Percentiles rank a stretch among this genome's conserved stretches.
These are phyloP conservation scores for Kwoniella sp. DNA, from an alignment of 768 basidiomycete genomes.

Conservation along the genomic window DNA sequence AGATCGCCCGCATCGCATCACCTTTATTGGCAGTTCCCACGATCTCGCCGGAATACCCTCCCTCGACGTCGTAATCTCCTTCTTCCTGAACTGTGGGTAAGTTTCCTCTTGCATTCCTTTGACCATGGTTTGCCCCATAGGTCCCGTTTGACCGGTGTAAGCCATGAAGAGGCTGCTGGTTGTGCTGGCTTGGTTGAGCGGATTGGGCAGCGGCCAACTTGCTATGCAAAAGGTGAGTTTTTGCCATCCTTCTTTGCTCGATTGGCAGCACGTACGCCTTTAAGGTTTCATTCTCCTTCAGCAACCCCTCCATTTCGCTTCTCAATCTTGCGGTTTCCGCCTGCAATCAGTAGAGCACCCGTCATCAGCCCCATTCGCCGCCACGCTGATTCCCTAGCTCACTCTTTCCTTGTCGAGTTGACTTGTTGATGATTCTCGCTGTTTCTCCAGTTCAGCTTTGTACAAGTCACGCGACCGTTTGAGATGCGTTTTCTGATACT, in stretches of 20 bases:
- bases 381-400: background rate
- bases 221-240: background rate
- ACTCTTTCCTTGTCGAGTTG: background rate
- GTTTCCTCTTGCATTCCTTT: background rate
- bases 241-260: slow-evolving; percentile 5
- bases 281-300: slow-evolving; percentile 5
- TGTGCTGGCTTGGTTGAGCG: background rate
- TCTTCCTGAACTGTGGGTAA: background rate
- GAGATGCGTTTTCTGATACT: slow-evolving; percentile 14
- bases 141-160: background rate
- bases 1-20: background rate
- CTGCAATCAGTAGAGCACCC: background rate
- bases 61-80: background rate
- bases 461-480: slow-evolving; percentile 1
- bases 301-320: slow-evolving; percentile 6
- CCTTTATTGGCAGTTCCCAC: background rate
- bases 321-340: slow-evolving; percentile 13
- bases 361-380: background rate
- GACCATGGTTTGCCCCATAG: background rate
- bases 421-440: background rate
- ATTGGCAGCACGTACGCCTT: background rate
- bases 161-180: background rate
- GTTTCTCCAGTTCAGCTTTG: slow-evolving; percentile 5
- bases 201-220: background rate
- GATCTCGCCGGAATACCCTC: background rate